Evolutionary conservation across 352 stramenopile species (phyloP).

Genomic region (Blastocystis sp.): DNA sequence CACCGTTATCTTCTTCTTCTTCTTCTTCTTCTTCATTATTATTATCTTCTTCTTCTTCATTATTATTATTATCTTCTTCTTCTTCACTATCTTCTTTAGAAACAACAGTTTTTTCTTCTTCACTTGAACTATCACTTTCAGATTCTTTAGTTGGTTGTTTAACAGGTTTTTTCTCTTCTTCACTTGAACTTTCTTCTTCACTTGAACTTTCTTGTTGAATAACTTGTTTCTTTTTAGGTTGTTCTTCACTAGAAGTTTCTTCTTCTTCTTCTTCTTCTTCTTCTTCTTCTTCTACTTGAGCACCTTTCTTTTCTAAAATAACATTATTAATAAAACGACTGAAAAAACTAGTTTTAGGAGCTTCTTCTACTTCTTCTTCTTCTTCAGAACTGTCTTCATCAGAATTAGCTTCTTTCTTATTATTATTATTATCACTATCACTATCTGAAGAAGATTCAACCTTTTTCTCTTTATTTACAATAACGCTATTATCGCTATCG

Average conservation of each 20-base stretch:
- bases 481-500: background rate
- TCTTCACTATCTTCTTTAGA: slow-evolving; percentile 20
- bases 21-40: too few species aligned
- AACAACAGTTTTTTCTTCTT: slow-evolving; percentile 19
- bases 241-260: too few species aligned
- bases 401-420: background rate
- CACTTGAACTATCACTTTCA: background rate
- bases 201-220: too few species aligned
- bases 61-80: slow-evolving; percentile 26
- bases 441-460: background rate
- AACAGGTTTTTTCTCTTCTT: too few species aligned
- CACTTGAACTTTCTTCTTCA: too few species aligned
- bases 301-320: too few species aligned
- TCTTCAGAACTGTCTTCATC: background rate
- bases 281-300: background rate
- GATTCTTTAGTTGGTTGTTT: slow-evolving; percentile 18
- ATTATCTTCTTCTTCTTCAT: too few species aligned
- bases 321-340: too few species aligned
- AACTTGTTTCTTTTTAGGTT: too few species aligned
- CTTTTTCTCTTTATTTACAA: background rate
- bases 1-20: slow-evolving; percentile 34
- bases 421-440: background rate
- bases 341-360: too few species aligned
- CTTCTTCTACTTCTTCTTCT: slow-evolving; percentile 10
- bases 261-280: slow-evolving; percentile 28